These are phyloP conservation scores for Sphagnum contortum DNA, from an alignment of 225 moss, liverwort and hornwort genomes.

Conservation along the genomic window DNA sequence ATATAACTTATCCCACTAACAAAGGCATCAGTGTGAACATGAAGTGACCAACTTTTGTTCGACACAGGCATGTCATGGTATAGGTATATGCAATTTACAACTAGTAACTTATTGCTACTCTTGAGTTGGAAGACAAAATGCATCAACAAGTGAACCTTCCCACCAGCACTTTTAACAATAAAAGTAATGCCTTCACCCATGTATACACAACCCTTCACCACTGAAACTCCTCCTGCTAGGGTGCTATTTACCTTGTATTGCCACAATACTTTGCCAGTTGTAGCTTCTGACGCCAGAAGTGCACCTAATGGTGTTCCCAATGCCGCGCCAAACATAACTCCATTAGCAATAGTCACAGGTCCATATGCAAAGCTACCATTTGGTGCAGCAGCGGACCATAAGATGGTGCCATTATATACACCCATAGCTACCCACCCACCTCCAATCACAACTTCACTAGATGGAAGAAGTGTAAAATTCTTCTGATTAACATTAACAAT, in stretches of 20 bases:
- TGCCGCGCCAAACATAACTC: neutral
- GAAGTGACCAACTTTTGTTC: too few species aligned
- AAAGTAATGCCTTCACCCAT: neutral
- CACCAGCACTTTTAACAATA: too few species aligned
- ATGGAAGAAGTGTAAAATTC: constrained; percentile 4
- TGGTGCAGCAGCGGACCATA: constrained; percentile 19
- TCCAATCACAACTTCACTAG: neutral
- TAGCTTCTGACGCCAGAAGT: constrained; percentile 2
- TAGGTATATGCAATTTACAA: too few species aligned
- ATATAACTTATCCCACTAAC: too few species aligned
- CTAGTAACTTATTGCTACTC: too few species aligned
- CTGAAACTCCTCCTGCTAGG: constrained; percentile 2
- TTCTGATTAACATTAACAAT: neutral
- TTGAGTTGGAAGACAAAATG: too few species aligned
- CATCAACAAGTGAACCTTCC: too few species aligned
- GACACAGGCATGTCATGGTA: too few species aligned
- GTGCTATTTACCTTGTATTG: neutral
- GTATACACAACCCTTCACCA: neutral
- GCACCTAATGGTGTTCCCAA: neutral
- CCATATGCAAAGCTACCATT: neutral
- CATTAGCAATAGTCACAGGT: constrained; percentile 6
- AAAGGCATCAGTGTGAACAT: too few species aligned
- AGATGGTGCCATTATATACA: constrained; percentile 6
- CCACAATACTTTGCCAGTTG: constrained; percentile 2
- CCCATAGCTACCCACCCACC: constrained; percentile 29